Conservation (phyloP, 139 green algal species). For the Coelastrella sp. region DNA sequence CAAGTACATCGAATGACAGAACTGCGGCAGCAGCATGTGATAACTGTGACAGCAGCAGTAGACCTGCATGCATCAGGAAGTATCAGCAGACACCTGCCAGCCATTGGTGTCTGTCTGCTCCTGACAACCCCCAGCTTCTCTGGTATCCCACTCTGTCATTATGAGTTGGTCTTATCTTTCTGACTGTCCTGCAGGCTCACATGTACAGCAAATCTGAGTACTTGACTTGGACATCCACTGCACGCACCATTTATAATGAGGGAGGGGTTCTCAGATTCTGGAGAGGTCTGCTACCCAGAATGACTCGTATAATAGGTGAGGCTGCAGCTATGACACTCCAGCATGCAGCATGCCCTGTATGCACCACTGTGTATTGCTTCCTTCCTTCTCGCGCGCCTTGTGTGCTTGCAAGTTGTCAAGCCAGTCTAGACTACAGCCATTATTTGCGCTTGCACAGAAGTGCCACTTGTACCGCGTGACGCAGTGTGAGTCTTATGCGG, state of each 20-base stretch:
- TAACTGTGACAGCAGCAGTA: background rate
- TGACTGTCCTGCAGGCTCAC: constrained; percentile 52
- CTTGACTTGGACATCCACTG: constrained; percentile 50
- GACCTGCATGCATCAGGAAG: background rate
- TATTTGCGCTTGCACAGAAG: too few species aligned
- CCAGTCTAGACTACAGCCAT: too few species aligned
- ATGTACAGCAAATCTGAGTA: constrained; percentile 77
- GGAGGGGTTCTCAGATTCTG: constrained; percentile 66
- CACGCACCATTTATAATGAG: constrained; percentile 63
- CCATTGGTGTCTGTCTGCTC: too few species aligned
- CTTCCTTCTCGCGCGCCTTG: too few species aligned
- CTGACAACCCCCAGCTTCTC: too few species aligned
- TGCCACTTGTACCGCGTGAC: too few species aligned
- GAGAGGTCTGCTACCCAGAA: constrained; percentile 70
- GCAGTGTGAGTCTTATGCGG: too few species aligned
- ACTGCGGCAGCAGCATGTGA: background rate
- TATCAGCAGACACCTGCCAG: background rate
- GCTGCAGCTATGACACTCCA: background rate
- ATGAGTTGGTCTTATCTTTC: too few species aligned
- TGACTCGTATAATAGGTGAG: constrained; percentile 69
- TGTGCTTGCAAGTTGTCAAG: too few species aligned
- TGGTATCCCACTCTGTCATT: too few species aligned
- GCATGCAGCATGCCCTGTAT: background rate
- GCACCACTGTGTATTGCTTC: too few species aligned
- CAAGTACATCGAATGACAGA: background rate